phyloP scores from a whole-genome alignment of 352 stramenopile genomes.

The Thraustochytrium aureum region DNA sequence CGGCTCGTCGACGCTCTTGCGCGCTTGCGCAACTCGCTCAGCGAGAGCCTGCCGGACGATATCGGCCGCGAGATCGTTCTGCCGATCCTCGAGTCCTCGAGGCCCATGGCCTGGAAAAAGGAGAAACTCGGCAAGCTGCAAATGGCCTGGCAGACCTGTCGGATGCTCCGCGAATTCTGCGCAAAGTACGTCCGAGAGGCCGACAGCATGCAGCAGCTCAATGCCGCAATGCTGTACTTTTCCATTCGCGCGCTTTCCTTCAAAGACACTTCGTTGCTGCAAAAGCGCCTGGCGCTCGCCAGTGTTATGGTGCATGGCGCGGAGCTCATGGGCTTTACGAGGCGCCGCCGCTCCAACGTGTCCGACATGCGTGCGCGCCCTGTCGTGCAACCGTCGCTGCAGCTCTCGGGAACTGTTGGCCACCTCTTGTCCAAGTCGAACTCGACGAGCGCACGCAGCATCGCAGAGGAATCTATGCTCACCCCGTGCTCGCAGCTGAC shows the following conservation, averaged over 20 bases:
- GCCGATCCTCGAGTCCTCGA: not conserved
- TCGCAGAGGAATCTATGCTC: not conserved
- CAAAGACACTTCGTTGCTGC: not conserved
- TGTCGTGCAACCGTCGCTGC: too few species aligned
- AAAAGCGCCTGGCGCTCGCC: conserved; percentile 34
- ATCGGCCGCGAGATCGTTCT: not conserved
- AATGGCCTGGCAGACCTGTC: conserved; percentile 32
- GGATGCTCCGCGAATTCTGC: conserved; percentile 29
- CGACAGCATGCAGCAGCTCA: not conserved
- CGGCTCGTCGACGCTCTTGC: conserved; percentile 5
- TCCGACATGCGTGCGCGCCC: not conserved
- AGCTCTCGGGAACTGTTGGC: too few species aligned
- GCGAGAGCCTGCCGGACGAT: conserved; percentile 14
- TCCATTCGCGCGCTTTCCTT: conserved; percentile 1
- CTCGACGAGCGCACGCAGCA: not conserved
- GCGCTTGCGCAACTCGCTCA: not conserved
- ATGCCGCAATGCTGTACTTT: conserved; percentile 35
- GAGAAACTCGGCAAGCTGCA: conserved; percentile 21
- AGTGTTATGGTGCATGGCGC: conserved; percentile 9
- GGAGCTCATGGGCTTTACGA: conserved; percentile 37
- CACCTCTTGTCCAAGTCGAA: not conserved
- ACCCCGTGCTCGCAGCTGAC: not conserved
- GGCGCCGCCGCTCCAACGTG: not conserved
- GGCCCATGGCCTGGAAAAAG: not conserved
- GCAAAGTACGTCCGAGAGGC: conserved; percentile 39